A percentile compares a stretch with the other conserved stretches of the same genome.
These are phyloP conservation scores for Arabidopsis thaliana DNA, from an alignment of 345 rosid species.

Conservation along the genomic window DNA sequence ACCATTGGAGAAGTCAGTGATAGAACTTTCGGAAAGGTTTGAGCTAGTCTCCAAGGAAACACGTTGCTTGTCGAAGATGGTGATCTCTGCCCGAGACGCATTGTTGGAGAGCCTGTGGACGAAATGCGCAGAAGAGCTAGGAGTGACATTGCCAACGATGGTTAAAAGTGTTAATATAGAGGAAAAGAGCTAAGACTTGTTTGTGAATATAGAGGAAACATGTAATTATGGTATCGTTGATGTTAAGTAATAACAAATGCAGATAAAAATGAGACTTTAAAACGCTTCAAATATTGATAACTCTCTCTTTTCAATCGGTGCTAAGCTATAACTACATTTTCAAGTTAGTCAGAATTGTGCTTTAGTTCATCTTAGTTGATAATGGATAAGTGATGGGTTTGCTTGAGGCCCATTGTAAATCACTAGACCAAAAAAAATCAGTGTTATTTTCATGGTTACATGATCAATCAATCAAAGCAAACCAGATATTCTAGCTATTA, in stretches of 20 bases:
- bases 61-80: slow-evolving; percentile 62
- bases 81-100: slow-evolving; percentile 71
- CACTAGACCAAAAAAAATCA: no score
- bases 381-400: background rate
- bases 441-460: no score
- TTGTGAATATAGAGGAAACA: slow-evolving; percentile 17
- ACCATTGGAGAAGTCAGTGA: slow-evolving; percentile 49
- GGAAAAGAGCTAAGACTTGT: background rate
- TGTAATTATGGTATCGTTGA: slow-evolving; percentile 12
- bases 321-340: no score
- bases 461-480: no score
- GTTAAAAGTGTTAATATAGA: slow-evolving; percentile 10
- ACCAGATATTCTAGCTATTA: no score
- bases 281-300: background rate
- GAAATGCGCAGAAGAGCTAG: slow-evolving; percentile 38
- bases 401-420: background rate
- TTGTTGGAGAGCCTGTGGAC: slow-evolving; percentile 69
- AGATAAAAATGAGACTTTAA: background rate
- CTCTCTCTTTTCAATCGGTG: no score
- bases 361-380: background rate
- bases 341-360: background rate
- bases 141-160: slow-evolving; percentile 24
- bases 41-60: slow-evolving; percentile 64
- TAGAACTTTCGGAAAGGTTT: slow-evolving; percentile 61
- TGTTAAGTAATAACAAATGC: background rate